Evolutionary conservation across 352 stramenopile genomes (phyloP), one percentile per base, ranked within the genome.

Genomic region (Phytophthora hybrid): DNA sequence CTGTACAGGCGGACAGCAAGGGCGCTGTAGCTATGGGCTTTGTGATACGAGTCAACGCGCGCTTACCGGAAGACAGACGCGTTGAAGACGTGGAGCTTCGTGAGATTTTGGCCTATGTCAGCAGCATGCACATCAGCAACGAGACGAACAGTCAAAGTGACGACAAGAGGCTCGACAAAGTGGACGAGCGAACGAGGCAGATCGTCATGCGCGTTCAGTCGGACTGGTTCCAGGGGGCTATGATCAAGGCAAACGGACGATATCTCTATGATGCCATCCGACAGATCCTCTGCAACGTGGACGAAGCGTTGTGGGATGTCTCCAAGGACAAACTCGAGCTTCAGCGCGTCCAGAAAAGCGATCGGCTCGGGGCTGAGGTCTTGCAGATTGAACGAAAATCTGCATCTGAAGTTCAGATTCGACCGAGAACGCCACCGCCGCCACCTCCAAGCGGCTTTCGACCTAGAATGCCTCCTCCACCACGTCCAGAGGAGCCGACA

Each of bases 161-260:
- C 21, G 32, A 54, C 11, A 16, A 14, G 10, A 21, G 31, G 21
- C 26, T 74, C 6, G 56, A 21, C 5, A 67, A 66, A 47, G 56
- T 75, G 53, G 69, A 83, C 29, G 49, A 74, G 39, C 53, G 69
- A 1, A 59, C 77, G 7, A 74, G 63, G 54, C 75, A 81, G 49
- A 72, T 83, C 21, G 76, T 73, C n/a, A 41, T 69, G 18, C 63
- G 69, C 21, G 76, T 80, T 46, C 78, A 85, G 57, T 75, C 76
- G 8, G 39, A 79, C 7, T 79, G 59, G 65, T 85, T 85, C 67
- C 78, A 85, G 67, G 69, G 76, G 32, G 66, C 78, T 26, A 83
- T 85, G 26, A 49, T 79, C 13, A 77, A 79, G 26, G 59, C 69
- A 7, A 79, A 81, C 23, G 78, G 75, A 9, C 63, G 67, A 55